These are phyloP conservation scores for Fragaria ananassa DNA, from an alignment of 306 rosid species.

Conservation along the genomic window DNA sequence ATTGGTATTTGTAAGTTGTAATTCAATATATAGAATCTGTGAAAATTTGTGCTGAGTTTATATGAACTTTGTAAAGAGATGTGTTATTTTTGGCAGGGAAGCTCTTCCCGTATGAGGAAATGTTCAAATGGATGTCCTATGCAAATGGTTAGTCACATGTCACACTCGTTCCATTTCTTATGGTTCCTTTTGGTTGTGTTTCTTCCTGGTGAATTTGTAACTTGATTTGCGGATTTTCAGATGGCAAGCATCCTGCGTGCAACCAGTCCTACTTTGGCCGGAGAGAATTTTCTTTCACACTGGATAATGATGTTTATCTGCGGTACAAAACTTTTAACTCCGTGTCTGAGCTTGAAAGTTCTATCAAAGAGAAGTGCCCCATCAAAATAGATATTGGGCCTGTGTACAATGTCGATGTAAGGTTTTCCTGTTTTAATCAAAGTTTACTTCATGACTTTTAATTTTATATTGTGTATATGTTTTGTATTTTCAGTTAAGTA, in stretches of 20 bases:
- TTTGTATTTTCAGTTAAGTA: not conserved
- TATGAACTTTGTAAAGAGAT: not conserved
- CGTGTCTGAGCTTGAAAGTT: conserved; percentile 58
- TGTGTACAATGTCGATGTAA: conserved; percentile 81
- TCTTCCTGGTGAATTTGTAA: not conserved
- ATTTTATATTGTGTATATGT: not conserved
- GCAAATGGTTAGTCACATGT: conserved; percentile 58
- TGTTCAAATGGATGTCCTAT: conserved; percentile 74
- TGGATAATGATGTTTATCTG: conserved; percentile 64
- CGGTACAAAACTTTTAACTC: conserved; percentile 71
- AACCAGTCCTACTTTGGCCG: conserved; percentile 67
- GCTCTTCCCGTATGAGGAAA: conserved; percentile 72
- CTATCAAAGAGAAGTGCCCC: conserved; percentile 70
- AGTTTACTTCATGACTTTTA: not conserved
- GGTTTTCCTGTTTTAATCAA: conserved; percentile 9
- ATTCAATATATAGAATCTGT: not conserved
- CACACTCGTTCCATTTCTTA: not conserved
- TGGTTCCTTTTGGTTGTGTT: not conserved
- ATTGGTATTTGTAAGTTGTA: conserved; percentile 1
- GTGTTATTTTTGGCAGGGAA: conserved; percentile 50
- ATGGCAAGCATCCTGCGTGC: conserved; percentile 93
- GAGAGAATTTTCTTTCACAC: conserved; percentile 79
- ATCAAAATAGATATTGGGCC: conserved; percentile 86
- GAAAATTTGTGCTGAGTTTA: not conserved
- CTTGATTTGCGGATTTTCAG: conserved; percentile 35